Evolutionary conservation across 768 basidiomycete genomes (phyloP).

Genomic region (Mycena latifolia): DNA sequence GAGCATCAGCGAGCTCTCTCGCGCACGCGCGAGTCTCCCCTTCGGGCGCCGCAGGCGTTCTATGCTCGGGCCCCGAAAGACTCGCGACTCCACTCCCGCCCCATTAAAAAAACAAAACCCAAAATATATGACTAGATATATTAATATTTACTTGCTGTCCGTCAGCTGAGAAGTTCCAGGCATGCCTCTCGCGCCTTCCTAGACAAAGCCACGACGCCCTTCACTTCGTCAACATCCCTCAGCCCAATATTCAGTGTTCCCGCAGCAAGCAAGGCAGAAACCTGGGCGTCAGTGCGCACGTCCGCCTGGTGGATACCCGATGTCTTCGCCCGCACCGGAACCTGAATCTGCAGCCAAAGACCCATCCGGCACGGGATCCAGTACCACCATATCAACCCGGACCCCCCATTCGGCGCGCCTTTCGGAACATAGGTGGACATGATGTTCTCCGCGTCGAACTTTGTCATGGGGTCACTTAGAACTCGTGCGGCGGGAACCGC

Average conservation of each 20-base stretch:
- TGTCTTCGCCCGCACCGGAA: not conserved
- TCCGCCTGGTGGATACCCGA: slow-evolving; percentile 2
- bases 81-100: no score
- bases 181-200: slow-evolving; percentile 13
- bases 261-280: not conserved
- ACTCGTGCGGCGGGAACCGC: slow-evolving; percentile 37
- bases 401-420: slow-evolving; percentile 36
- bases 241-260: slow-evolving; percentile 2
- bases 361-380: slow-evolving; percentile 41
- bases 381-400: slow-evolving; percentile 39
- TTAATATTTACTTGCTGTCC: no score
- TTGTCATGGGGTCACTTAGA: slow-evolving; percentile 1
- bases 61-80: slow-evolving; percentile 35
- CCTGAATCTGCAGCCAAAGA: slow-evolving; percentile 38
- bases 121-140: no score
- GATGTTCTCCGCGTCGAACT: slow-evolving; percentile 12
- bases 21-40: no score
- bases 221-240: slow-evolving; percentile 5
- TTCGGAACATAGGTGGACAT: slow-evolving; percentile 32
- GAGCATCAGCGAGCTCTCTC: no score
- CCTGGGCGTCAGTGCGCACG: not conserved
- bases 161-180: slow-evolving; percentile 11
- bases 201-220: not conserved
- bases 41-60: no score
- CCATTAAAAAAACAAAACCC: no score